Percentiles rank a stretch among this genome's conserved stretches.
Evolutionary conservation across 2,329 filamentous ascomycete species (phyloP).

Genomic region (Hysterium pulicare): DNA sequence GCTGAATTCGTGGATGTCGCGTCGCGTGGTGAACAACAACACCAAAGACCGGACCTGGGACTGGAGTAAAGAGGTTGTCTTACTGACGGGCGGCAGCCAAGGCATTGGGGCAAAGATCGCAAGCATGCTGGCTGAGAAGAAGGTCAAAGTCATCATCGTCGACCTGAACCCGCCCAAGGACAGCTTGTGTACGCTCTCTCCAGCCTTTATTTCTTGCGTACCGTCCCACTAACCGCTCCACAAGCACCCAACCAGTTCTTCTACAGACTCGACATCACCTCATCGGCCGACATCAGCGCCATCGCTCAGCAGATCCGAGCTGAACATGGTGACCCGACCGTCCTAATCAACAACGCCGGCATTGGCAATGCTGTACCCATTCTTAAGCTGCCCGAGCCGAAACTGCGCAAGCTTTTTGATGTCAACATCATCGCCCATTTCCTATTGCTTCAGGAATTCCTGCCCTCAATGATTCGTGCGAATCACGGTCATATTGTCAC

Average conservation of each 20-base stretch:
- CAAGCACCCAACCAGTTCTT: slow-evolving; percentile 29
- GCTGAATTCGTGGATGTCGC: too few species aligned
- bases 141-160: slow-evolving; percentile 30
- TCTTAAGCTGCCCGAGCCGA: slow-evolving; percentile 26
- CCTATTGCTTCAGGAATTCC: slow-evolving; percentile 30
- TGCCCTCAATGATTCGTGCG: slow-evolving; percentile 33
- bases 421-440: slow-evolving; percentile 38
- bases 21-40: slow-evolving; percentile 1
- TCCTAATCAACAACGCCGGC: slow-evolving; percentile 38
- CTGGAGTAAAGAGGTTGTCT: slow-evolving; percentile 31
- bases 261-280: slow-evolving; percentile 31
- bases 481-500: slow-evolving; percentile 55
- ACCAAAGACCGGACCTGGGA: slow-evolving; percentile 20
- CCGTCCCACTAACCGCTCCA: neutral
- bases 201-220: slow-evolving; percentile 21
- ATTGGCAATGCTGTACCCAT: slow-evolving; percentile 29
- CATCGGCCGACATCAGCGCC: slow-evolving; percentile 20
- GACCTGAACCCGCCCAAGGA: slow-evolving; percentile 15
- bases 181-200: slow-evolving; percentile 10
- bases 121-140: slow-evolving; percentile 20
- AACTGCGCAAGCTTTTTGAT: slow-evolving; percentile 32
- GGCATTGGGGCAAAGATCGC: slow-evolving; percentile 33
- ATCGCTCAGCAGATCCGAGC: slow-evolving; percentile 22
- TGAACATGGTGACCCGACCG: slow-evolving; percentile 23
- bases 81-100: slow-evolving; percentile 36